Evolutionary conservation across 148 eudicot species (phyloP).

Genomic region (Rhododendron vialii): DNA sequence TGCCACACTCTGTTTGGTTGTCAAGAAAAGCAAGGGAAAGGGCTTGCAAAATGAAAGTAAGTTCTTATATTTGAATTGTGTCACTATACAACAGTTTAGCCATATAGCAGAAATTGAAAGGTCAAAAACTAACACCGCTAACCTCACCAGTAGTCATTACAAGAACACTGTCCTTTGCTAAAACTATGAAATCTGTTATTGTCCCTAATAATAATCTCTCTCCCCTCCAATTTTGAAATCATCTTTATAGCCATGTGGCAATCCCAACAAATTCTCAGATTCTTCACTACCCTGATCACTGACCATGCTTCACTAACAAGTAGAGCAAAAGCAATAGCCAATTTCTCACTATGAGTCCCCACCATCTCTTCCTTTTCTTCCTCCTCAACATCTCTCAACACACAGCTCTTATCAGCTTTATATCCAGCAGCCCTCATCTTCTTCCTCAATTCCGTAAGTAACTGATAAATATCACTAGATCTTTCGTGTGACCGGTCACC

Average conservation of each 20-base stretch:
- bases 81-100: not conserved
- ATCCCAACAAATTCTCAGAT: conserved; percentile 58
- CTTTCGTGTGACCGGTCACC: conserved; percentile 53
- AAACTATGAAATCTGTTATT: conserved; percentile 66
- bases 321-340: conserved; percentile 62
- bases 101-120: too few relatives aligned
- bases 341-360: conserved; percentile 61
- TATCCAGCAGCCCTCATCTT: conserved; percentile 50
- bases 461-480: conserved; percentile 36
- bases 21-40: not conserved
- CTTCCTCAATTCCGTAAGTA: conserved; percentile 35
- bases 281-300: conserved; percentile 60
- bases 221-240: conserved; percentile 52
- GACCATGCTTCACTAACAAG: conserved; percentile 48
- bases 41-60: not conserved
- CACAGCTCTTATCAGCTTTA: conserved; percentile 45
- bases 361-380: conserved; percentile 78
- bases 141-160: conserved; percentile 62
- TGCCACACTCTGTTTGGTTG: not conserved
- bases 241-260: conserved; percentile 59
- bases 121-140: not conserved
- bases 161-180: conserved; percentile 46
- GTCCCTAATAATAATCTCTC: conserved; percentile 69
- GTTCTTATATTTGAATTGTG: not conserved
- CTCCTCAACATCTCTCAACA: conserved; percentile 54